These are phyloP conservation scores for Fusarium ambrosium DNA, from an alignment of 2,329 filamentous ascomycete genomes.

Conservation along the genomic window DNA sequence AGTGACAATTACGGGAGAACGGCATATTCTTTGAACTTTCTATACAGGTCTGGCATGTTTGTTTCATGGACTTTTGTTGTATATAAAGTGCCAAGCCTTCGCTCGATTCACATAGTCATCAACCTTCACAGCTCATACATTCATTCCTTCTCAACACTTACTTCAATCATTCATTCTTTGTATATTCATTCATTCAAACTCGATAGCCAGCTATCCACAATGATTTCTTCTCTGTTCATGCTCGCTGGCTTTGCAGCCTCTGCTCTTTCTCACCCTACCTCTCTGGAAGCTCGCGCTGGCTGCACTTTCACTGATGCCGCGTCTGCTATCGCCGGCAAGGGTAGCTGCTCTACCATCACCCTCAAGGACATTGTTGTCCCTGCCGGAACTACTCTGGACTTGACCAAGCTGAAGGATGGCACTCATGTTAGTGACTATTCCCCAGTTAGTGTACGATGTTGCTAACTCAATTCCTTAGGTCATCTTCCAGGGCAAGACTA, in stretches of 20 bases:
- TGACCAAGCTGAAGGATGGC: constrained; percentile 65
- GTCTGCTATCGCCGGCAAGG: constrained; percentile 62
- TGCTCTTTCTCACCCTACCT: constrained; percentile 39
- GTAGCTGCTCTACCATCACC: constrained; percentile 65
- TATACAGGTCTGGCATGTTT: not conserved
- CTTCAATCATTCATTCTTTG: not conserved
- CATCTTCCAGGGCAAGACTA: constrained; percentile 75
- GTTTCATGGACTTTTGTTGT: not conserved
- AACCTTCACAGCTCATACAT: not conserved
- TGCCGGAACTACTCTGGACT: constrained; percentile 69
- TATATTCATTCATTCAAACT: constrained; percentile 5
- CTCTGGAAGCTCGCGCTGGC: constrained; percentile 38
- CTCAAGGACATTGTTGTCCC: constrained; percentile 68
- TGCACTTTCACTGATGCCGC: constrained; percentile 70
- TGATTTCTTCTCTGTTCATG: constrained; percentile 41
- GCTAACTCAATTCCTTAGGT: constrained; percentile 47
- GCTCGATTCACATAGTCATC: not conserved
- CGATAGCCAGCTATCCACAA: not conserved
- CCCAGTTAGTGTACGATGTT: no score
- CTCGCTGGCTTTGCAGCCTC: constrained; percentile 48
- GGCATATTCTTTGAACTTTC: constrained; percentile 11
- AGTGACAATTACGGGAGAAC: constrained; percentile 18
- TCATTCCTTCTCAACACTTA: not conserved
- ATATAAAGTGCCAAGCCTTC: constrained; percentile 1
- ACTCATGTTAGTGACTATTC: constrained; percentile 52